Conservation (phyloP, 345 rosid genomes). For the Populus nigra region DNA sequence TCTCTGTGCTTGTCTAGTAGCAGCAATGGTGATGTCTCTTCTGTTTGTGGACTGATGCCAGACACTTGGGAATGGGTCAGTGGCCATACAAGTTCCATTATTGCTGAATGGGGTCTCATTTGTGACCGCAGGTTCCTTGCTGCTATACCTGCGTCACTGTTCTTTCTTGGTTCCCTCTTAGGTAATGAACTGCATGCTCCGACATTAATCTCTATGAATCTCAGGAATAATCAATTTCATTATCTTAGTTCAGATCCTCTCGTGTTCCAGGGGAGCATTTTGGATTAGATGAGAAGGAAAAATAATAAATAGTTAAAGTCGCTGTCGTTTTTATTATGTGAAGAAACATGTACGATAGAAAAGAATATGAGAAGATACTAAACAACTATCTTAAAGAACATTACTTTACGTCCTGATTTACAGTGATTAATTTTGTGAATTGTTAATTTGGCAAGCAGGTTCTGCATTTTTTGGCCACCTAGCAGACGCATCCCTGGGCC, state of each 20-base stretch:
- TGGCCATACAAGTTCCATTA: constrained; percentile 40
- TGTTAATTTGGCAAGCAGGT: constrained; percentile 34
- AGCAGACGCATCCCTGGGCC: constrained; percentile 58
- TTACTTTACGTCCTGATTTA: no score
- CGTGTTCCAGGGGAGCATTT: no score
- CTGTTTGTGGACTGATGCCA: constrained; percentile 45
- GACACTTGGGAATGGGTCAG: constrained; percentile 77
- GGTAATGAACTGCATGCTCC: constrained; percentile 28
- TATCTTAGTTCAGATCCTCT: no score
- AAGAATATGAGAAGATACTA: no score
- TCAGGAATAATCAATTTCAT: background rate
- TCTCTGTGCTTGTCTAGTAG: constrained; percentile 7
- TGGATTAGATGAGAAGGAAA: no score
- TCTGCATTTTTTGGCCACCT: constrained; percentile 53
- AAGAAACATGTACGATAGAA: no score
- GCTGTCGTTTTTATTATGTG: no score
- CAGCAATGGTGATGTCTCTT: constrained; percentile 6
- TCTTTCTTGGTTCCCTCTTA: constrained; percentile 70
- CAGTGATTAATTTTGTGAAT: background rate
- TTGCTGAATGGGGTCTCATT: constrained; percentile 67
- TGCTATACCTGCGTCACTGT: constrained; percentile 67
- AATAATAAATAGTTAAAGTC: no score
- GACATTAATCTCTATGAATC: background rate
- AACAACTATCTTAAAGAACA: no score
- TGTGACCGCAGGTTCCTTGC: constrained; percentile 66